These are phyloP conservation scores for Endotrypanum monterogeii DNA, from an alignment of 208 protist species.

Conservation along the genomic window DNA sequence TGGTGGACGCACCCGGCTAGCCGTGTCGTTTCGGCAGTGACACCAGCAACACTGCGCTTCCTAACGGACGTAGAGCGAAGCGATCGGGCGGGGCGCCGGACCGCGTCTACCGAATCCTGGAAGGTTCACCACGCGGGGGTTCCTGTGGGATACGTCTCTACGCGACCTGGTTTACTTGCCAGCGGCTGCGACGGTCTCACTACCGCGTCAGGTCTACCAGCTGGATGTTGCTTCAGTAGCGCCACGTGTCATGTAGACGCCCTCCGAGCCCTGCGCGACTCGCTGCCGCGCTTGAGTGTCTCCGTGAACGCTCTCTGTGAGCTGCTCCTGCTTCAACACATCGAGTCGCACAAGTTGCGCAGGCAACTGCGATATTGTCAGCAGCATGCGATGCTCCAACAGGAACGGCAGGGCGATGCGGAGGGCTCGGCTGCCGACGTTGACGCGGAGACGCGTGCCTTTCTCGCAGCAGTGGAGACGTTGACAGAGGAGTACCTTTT, in stretches of 20 bases:
- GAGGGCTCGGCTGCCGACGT: not conserved
- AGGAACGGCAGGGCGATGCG: not conserved
- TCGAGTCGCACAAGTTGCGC: slow-evolving; percentile 7
- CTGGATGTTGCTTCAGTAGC: slow-evolving; percentile 7
- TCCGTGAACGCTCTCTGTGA: slow-evolving; percentile 14
- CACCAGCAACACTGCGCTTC: slow-evolving; percentile 10
- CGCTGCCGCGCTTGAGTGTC: slow-evolving; percentile 13
- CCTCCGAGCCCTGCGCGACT: not conserved
- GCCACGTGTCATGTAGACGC: slow-evolving; percentile 21
- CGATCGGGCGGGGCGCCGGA: not conserved
- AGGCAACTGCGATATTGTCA: slow-evolving; percentile 4
- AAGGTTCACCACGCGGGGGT: slow-evolving; percentile 22
- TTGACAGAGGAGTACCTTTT: not conserved
- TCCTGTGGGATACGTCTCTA: slow-evolving; percentile 3
- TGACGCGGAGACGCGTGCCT: not conserved
- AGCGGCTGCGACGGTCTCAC: not conserved
- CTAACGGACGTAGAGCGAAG: not conserved
- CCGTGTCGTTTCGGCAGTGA: slow-evolving; percentile 13
- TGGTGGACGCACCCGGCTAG: slow-evolving; percentile 26
- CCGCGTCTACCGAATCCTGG: not conserved
- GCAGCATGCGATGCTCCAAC: slow-evolving; percentile 1
- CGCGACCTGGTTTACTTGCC: not conserved
- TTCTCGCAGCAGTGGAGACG: slow-evolving; percentile 8
- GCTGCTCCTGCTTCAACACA: slow-evolving; percentile 4
- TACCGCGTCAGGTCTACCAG: not conserved